These are phyloP conservation scores for Scolecobasidium constrictum DNA, from an alignment of 2,329 filamentous ascomycete genomes.

Conservation along the genomic window DNA sequence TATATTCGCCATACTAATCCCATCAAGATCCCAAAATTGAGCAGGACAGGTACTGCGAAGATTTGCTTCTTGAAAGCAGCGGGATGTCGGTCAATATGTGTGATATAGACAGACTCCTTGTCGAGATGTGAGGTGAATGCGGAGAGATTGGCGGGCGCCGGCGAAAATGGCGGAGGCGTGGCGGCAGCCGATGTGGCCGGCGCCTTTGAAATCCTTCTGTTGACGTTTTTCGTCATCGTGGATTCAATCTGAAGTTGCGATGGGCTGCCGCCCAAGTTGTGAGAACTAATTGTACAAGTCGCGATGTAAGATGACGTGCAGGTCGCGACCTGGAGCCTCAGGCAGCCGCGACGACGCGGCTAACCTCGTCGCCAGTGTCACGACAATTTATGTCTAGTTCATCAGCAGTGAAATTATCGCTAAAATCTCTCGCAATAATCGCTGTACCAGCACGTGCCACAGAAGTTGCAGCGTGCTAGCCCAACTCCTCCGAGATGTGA, in stretches of 20 bases:
- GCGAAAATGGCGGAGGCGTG: constrained; percentile 56
- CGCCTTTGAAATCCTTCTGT: constrained; percentile 5
- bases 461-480: too few species aligned
- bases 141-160: constrained; percentile 49
- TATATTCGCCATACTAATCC: constrained; percentile 60
- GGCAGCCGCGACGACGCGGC: background rate
- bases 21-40: constrained; percentile 59
- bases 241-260: background rate
- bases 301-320: background rate
- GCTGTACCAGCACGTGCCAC: too few species aligned
- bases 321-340: background rate
- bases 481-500: too few species aligned
- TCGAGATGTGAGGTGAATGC: constrained; percentile 58
- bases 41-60: constrained; percentile 65
- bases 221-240: constrained; percentile 6
- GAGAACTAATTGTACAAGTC: too few species aligned
- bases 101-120: constrained; percentile 65
- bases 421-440: too few species aligned
- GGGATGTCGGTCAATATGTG: constrained; percentile 67
- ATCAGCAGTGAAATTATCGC: too few species aligned
- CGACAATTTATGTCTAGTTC: too few species aligned
- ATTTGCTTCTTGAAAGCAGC: constrained; percentile 67
- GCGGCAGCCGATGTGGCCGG: constrained; percentile 15
- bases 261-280: background rate
- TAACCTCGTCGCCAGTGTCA: too few species aligned